Base-by-base conservation (phyloP, 257 asterid genomes). In the Nicotiana otophora region DNA sequence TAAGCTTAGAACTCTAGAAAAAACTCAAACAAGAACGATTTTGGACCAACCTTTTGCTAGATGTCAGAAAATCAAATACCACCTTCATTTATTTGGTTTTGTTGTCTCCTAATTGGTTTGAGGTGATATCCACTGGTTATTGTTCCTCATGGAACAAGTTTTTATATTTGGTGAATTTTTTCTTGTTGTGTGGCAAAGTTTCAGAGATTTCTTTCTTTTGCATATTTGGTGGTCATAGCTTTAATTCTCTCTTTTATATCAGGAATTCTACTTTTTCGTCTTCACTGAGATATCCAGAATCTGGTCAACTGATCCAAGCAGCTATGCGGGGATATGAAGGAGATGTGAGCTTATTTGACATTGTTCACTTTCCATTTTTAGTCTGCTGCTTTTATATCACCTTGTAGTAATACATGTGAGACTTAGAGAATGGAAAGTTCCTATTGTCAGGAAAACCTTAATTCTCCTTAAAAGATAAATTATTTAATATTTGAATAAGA, bases 321-420 rank as follows among this genome's bases (percentile, higher is more conserved):
- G 88, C 89, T 72, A 90, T 90, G 96, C 83, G 85, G 79, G 89
- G 88, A 34, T 90, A 90, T 84, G 91, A 36, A 76, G 82, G 90
- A 88, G 88, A 90, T 88, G 96, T 92, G 86, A 88, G 96, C 74
- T 74, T 48, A 4, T 74, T 14, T 26, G 20, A 12, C 80, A 23
- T 74, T 26, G 16, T 48, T 14, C 15, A 20, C n/a, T 74, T 74
- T 62, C 62, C 2, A 1, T 23, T 74, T 48, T 26, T 7, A 12
- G 0, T 74, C 16, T 2, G 80, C 33, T 17, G 42, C 62, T 14
- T 74, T 23, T 74, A 48, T 74, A 26, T 74, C 26, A 48, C 26
- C 42, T 26, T 48, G 62, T 48, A 74, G 36, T 61, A 6, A 1
- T 54, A 74, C 26, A 61, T 48, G 62, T 26, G 39, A 46, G 42